Percentiles rank a stretch among this genome's conserved stretches.
Evolutionary conservation across 805 yeast species (phyloP).

Genomic region (Hanseniaspora thailandica): DNA sequence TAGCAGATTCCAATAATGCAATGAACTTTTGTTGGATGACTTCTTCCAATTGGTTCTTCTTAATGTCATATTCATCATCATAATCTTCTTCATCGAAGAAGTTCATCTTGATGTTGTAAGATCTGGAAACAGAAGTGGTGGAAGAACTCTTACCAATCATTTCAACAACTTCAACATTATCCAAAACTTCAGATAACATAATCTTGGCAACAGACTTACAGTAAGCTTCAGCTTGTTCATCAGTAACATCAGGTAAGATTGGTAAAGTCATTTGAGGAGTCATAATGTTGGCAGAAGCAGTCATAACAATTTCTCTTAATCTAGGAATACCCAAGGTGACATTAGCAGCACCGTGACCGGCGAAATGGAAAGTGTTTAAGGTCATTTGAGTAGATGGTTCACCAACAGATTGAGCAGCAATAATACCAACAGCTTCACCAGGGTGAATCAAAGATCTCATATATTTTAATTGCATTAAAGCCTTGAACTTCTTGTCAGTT

Average conservation of each 20-base stretch:
- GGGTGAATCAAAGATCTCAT: constrained; percentile 92
- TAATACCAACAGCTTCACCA: constrained; percentile 96
- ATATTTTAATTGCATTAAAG: constrained; percentile 94
- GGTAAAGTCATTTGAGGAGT: constrained; percentile 99
- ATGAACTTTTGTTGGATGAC: constrained; percentile 59
- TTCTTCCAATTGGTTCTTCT: constrained; percentile 63
- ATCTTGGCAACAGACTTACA: constrained; percentile 82
- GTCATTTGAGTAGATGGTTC: constrained; percentile 99
- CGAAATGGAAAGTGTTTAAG: constrained; percentile 90
- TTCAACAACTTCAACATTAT: constrained; percentile 74
- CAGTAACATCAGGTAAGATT: constrained; percentile 62
- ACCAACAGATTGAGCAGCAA: constrained; percentile 97
- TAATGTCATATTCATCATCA: constrained; percentile 76
- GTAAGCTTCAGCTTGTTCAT: constrained; percentile 82
- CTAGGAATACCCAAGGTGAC: constrained; percentile 99
- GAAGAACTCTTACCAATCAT: constrained; percentile 55
- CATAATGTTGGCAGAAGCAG: constrained; percentile 87
- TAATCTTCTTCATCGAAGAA: constrained; percentile 72
- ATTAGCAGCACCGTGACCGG: constrained; percentile 99
- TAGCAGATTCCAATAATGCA: constrained; percentile 54
- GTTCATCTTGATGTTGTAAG: constrained; percentile 61
- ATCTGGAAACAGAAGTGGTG: constrained; percentile 42
- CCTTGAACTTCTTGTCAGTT: constrained; percentile 73
- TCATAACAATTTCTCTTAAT: constrained; percentile 99
- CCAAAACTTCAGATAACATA: constrained; percentile 76